Evolutionary conservation across 768 basidiomycete species (phyloP).

Genomic region (Lactifluus echinatus): DNA sequence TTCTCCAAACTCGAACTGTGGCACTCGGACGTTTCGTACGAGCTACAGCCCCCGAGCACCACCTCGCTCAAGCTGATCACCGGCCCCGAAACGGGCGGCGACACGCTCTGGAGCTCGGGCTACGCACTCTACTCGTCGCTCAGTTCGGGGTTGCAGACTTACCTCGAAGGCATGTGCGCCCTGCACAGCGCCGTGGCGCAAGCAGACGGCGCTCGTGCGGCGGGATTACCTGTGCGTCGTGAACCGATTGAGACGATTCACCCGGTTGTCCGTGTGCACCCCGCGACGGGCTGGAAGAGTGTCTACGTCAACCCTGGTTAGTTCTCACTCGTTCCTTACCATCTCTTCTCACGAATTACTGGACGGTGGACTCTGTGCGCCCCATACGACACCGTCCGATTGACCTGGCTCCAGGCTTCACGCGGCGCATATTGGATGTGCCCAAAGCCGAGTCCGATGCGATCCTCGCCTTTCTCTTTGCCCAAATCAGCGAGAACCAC

Average conservation of each 20-base stretch:
- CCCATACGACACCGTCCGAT: too few species aligned
- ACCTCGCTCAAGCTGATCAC: too few species aligned
- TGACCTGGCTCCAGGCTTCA: constrained; percentile 72
- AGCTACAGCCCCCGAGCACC: too few species aligned
- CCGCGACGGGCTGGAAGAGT: constrained; percentile 78
- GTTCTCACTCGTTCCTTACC: too few species aligned
- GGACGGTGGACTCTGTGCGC: too few species aligned
- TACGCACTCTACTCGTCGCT: constrained; percentile 54
- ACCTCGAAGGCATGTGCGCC: too few species aligned
- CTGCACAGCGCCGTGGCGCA: constrained; percentile 50
- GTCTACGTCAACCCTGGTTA: too few species aligned
- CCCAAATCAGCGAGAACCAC: constrained; percentile 57
- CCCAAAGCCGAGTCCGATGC: constrained; percentile 76
- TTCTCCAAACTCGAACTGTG: too few species aligned
- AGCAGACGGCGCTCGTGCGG: constrained; percentile 18
- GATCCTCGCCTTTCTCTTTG: constrained; percentile 62
- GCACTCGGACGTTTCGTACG: too few species aligned
- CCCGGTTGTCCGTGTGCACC: constrained; percentile 78
- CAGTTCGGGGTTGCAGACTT: constrained; percentile 47
- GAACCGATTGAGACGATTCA: constrained; percentile 35
- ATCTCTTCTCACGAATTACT: too few species aligned
- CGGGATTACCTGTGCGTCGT: constrained; percentile 12
- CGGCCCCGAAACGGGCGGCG: constrained; percentile 52
- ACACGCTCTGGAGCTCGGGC: constrained; percentile 26
- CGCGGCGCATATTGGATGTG: constrained; percentile 66